Evolutionary conservation across 805 yeast genomes (phyloP).

Genomic region (Kuraishia borneana): DNA sequence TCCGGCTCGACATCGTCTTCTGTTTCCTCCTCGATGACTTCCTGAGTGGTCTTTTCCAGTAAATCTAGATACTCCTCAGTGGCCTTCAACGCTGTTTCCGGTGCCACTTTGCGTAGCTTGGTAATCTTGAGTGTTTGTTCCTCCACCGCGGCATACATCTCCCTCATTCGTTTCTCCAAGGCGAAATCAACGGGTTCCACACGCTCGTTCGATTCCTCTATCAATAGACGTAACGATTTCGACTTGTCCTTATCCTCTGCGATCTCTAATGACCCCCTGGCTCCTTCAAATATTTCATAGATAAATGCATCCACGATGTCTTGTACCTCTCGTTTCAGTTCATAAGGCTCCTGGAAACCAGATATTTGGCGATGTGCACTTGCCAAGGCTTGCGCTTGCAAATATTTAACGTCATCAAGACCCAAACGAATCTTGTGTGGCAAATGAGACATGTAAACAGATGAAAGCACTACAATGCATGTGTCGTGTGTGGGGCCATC

Average conservation of each 20-base stretch:
- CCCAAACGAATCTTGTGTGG: constrained; percentile 31
- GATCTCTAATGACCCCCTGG: constrained; percentile 9
- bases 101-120: constrained; percentile 40
- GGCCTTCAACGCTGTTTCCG: constrained; percentile 15
- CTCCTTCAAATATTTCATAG: constrained; percentile 29
- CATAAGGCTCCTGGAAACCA: background rate
- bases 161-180: constrained; percentile 47
- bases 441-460: background rate
- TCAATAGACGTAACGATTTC: constrained; percentile 2
- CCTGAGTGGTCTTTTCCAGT: constrained; percentile 22
- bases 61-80: constrained; percentile 6
- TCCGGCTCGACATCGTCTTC: constrained; percentile 6
- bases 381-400: constrained; percentile 30
- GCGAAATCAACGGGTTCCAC: constrained; percentile 65
- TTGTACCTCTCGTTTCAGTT: constrained; percentile 29
- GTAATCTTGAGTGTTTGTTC: constrained; percentile 48
- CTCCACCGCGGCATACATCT: constrained; percentile 49
- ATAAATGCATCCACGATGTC: constrained; percentile 34
- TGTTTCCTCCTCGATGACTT: constrained; percentile 14
- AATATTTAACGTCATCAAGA: constrained; percentile 37
- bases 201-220: constrained; percentile 13
- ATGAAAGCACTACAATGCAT: no score
- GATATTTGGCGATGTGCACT: constrained; percentile 18
- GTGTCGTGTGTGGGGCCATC: no score
- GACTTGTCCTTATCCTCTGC: constrained; percentile 9